Evolutionary conservation across 2,329 filamentous ascomycete species (phyloP), one percentile per base, ranked within the genome.

Genomic region (Aspergillus fumigatus): DNA sequence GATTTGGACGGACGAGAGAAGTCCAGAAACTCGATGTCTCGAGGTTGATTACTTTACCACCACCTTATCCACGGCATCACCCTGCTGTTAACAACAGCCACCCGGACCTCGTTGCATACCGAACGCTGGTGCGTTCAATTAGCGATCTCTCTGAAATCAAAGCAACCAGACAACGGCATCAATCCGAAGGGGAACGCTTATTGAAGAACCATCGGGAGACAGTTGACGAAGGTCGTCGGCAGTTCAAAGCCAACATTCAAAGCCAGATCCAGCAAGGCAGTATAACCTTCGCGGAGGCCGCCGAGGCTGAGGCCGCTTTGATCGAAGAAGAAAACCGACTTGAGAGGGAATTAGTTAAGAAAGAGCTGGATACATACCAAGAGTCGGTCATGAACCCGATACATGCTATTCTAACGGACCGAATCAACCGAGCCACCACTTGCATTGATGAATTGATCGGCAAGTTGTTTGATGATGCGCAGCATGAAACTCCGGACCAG

Each of bases 31-130:
- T 97, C 3, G 93, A 99, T 67, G 88, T 97, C 26, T 97, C 94
- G 3, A 84, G 94, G 27, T 84, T 99, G 1, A 89, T 99, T 4
- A 97, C 94, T 0, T 80, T 99, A 29, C 94, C 94, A 8, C 94
- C 94, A 1, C 90, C 94, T 1, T 97, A 96, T 71, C 94, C 94
- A 1, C 87, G 93, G 7, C 93, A 97, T 68, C 89, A 97, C 66
- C 94, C 94, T 8, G 94, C 94, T 0, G 90, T 97, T 17, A 97
- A 96, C 72, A 99, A 97, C 68, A 95, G 85, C 64, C 94, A 99
- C 68, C 94, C 94, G 0, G 88, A 95, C 62, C 82, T 99, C n/a
- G 83, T 88, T 0, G 82, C 85, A 1, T 92, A 90, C 49, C 86
- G 94, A 51, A 85, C 81, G 3, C 82, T 86, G 0, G 88, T 97